These are phyloP conservation scores for Durio zibethinus DNA, from an alignment of 345 rosid genomes.

Conservation along the genomic window DNA sequence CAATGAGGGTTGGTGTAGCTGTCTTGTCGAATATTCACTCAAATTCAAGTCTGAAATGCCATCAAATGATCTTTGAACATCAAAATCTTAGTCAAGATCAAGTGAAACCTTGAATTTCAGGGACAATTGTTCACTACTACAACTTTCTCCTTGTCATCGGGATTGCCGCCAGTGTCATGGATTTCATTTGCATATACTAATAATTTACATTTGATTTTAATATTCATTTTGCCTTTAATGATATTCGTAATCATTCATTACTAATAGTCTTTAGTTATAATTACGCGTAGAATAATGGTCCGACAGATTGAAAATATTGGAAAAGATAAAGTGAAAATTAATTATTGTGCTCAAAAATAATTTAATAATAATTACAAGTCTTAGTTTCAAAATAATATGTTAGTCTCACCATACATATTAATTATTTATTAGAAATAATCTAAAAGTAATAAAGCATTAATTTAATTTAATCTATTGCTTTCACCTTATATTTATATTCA, in stretches of 20 bases:
- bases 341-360: too few relatives aligned
- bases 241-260: not conserved
- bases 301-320: not conserved
- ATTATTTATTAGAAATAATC: not conserved
- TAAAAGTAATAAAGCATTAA: too few relatives aligned
- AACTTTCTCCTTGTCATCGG: not conserved
- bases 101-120: conserved; percentile 10
- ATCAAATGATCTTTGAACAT: conserved; percentile 4
- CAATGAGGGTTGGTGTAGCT: not conserved
- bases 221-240: not conserved
- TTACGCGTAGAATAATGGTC: not conserved
- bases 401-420: too few relatives aligned
- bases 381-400: too few relatives aligned
- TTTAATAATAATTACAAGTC: not conserved
- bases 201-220: not conserved
- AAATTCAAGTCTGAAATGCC: not conserved
- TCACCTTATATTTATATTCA: too few relatives aligned
- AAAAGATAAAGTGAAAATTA: not conserved
- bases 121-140: not conserved
- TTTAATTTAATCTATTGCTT: too few relatives aligned
- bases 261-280: not conserved
- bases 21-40: not conserved
- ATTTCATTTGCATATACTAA: too few relatives aligned
- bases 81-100: conserved; percentile 2
- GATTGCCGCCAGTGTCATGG: not conserved